Base-by-base conservation (phyloP, 495 filamentous ascomycete species). In the Daldinia loculata region DNA sequence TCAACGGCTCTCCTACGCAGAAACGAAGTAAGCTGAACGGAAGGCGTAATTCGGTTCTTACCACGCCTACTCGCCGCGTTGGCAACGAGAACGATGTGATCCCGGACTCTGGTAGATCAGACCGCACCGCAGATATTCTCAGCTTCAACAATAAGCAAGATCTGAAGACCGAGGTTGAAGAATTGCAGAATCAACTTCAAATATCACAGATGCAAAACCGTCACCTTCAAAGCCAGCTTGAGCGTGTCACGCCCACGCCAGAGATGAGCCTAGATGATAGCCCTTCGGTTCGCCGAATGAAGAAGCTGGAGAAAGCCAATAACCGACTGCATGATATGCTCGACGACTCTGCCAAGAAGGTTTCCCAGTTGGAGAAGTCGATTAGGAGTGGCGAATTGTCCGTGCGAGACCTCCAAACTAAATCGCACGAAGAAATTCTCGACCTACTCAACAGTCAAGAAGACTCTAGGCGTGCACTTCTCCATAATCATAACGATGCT, bases 161-260 rank as follows among this genome's bases (percentile, higher is more conserved):
- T 74, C 82, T 97, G 61, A 94, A 93, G 38, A 88, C 92, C 11
- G 95, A 99, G 75, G 82, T 98, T 8, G 95, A 99, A 75, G 89
- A 96, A 79, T 84, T 97, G 51, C 95, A 98, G 75, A 98, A 96
- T 77, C 93, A 97, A 78, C 87, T 99, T 51, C 95, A 99, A 74
- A 88, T 98, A 81, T 90, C 91, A 7, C 91, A 98, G 79, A 97
- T 99, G 93, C 92, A 95, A 71, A 97, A 97, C 80, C 89, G 92
- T 38, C 95, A 99, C 76, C 87, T 99, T 15, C 92, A 97, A 74
- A 94, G 88, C 76, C 94, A 97, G 75, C 82, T 98, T 62, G 90
- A 92, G 50, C 88, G 90, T 27, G 80, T 75, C 1, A 80, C 82
- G 2, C 86, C 85, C 0, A 87, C 88, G 1, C 75, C 79, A 2